Conservation (phyloP, 1,139 yeast genomes). For the Dujonia santamariae region DNA sequence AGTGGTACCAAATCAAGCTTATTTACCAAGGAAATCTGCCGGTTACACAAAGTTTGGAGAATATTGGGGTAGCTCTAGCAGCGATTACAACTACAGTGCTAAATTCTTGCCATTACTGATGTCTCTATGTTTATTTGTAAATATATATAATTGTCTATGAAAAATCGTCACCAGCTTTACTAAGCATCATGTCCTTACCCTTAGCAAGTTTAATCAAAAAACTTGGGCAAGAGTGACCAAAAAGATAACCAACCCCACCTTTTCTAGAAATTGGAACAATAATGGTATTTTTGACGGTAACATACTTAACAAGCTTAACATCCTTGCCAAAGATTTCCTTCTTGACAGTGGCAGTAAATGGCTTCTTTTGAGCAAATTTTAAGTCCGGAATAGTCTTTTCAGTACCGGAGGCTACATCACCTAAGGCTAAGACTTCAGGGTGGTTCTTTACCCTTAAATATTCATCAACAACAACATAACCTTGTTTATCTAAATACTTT, state of each 20-base stretch:
- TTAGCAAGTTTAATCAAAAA: slow-evolving; percentile 27
- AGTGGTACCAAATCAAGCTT: no score
- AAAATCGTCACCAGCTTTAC: slow-evolving; percentile 11
- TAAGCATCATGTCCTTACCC: slow-evolving; percentile 20
- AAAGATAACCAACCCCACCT: slow-evolving; percentile 34
- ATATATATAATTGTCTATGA: no score
- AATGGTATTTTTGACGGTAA: slow-evolving; percentile 10
- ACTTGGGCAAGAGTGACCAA: slow-evolving; percentile 27
- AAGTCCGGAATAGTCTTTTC: slow-evolving; percentile 24
- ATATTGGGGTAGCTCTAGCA: no score
- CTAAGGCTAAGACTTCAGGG: slow-evolving; percentile 27
- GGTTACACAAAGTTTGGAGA: no score
- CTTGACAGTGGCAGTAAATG: slow-evolving; percentile 16
- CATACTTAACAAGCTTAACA: slow-evolving; percentile 14
- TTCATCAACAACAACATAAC: slow-evolving; percentile 26
- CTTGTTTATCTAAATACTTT: slow-evolving; percentile 15
- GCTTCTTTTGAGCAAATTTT: slow-evolving; percentile 18
- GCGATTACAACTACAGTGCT: no score
- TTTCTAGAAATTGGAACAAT: slow-evolving; percentile 32
- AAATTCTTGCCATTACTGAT: no score
- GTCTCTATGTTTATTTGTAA: no score
- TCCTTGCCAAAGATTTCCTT: slow-evolving; percentile 15
- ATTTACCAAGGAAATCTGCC: no score
- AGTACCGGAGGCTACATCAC: slow-evolving; percentile 28
- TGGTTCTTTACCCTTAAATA: slow-evolving; percentile 20